These are phyloP conservation scores for Colletotrichum eleusines DNA, from an alignment of 2,329 filamentous ascomycete species.

Conservation along the genomic window DNA sequence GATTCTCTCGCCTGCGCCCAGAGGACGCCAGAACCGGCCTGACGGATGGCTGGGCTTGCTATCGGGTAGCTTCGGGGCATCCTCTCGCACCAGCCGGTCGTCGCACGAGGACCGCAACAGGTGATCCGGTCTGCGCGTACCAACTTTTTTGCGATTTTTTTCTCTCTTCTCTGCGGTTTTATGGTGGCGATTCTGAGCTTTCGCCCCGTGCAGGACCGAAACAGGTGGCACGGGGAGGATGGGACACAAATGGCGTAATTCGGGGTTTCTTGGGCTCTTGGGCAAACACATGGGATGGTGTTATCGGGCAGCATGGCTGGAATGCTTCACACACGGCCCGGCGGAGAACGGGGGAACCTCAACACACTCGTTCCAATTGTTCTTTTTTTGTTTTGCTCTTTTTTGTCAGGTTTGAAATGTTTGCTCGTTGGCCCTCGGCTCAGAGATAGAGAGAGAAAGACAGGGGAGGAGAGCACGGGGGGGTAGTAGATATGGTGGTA, in stretches of 20 bases:
- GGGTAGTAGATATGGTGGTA: not conserved
- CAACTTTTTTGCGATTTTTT: constrained; percentile 19
- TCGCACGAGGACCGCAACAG: constrained; percentile 37
- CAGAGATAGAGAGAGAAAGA: not conserved
- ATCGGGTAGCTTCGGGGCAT: constrained; percentile 46
- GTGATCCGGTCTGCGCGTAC: constrained; percentile 1
- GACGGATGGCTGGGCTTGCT: constrained; percentile 56
- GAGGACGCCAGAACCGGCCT: constrained; percentile 43
- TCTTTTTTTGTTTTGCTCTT: not conserved
- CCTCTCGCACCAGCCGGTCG: constrained; percentile 30
- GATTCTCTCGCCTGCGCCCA: constrained; percentile 45
- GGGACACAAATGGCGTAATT: constrained; percentile 35
- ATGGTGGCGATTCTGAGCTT: constrained; percentile 15
- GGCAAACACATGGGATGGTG: constrained; percentile 5
- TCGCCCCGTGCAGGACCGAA: not conserved
- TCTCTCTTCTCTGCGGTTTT: not conserved
- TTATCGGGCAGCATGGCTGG: constrained; percentile 32
- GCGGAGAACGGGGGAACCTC: constrained; percentile 19
- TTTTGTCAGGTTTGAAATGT: not conserved
- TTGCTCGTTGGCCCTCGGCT: not conserved
- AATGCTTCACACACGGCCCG: constrained; percentile 5
- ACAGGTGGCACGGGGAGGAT: not conserved
- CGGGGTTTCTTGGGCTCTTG: constrained; percentile 23
- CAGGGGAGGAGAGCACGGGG: not conserved
- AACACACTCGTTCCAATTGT: constrained; percentile 36